Evolutionary conservation across 148 eudicot genomes (phyloP).

Genomic region (Amaranthus hypochondriacus): DNA sequence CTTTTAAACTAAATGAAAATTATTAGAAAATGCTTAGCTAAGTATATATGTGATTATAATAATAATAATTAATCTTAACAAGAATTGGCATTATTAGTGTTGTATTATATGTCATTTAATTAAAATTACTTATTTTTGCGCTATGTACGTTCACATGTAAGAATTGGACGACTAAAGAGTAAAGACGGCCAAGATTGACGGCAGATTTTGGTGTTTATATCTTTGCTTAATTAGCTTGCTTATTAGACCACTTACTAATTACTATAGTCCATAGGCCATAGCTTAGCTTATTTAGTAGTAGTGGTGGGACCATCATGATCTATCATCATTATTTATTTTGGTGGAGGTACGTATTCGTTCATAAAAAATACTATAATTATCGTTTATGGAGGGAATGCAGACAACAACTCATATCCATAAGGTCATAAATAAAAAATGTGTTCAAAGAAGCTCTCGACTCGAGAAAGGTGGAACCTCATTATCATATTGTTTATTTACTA

Average conservation of each 20-base stretch:
- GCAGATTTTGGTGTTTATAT: constrained; percentile 25
- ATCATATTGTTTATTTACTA: no score
- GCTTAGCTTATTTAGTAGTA: no score
- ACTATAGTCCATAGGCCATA: background rate
- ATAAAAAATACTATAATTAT: background rate
- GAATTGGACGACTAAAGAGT: constrained; percentile 6
- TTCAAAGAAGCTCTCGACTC: no score
- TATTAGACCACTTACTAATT: background rate
- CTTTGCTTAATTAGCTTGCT: background rate
- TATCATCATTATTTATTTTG: background rate
- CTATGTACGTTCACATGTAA: constrained; percentile 26
- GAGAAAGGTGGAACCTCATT: no score
- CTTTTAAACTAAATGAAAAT: no score
- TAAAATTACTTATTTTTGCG: background rate
- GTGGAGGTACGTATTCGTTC: background rate
- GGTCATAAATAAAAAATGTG: no score
- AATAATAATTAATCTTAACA: background rate
- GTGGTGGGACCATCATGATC: background rate
- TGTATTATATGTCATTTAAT: background rate
- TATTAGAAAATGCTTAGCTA: no score
- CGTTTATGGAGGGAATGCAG: no score
- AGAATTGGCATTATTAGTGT: background rate
- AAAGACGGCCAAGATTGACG: constrained; percentile 48
- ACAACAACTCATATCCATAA: no score
- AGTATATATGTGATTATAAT: no score